Base-by-base conservation (phyloP, 768 basidiomycete genomes). In the Brasilioporus rufonigricans region DNA sequence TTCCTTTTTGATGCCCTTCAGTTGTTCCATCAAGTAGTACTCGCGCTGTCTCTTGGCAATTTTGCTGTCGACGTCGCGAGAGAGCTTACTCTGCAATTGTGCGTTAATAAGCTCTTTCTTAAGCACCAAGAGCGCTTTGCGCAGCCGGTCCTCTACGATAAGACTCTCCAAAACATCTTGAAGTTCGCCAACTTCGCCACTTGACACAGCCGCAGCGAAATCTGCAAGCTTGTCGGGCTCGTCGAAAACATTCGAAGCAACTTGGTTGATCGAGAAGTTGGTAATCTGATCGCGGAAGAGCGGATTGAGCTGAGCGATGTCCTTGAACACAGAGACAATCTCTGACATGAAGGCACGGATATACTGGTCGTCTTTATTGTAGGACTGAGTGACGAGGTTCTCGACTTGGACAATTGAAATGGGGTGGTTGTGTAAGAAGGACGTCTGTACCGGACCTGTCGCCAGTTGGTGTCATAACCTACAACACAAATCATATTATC, bases 81-180 rank as follows among this genome's bases (percentile, higher is more conserved):
- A 85, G 53, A 98, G 87, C 73, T 96, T 97, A 64, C 83, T 86
- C 72, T 97, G 96, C 47, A 98, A 74, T 67, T 98, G 93, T 0
- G 94, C 93, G 61, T 98, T 98, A 71, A 98, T 97, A 31, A 98
- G 80, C 69, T 98, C 97, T 73, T 98, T 98, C 80, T 98, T 98
- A 59, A 99, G 79, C 1, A 98, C 93, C 27, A 94, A 74, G 10
- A 98, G 76, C 0, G 94, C 89, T 72, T 94, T 94, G 58, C 90
- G 87, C 12, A 98, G 77, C 18, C 97, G 80, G 58, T 96, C 94
- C 50, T 93, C 91, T 19, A 98, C 87, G 3, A 81, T 80, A 23
- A 92, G 78, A 58, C 85, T 85, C 72, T 98, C 95, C 33, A 98
- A 77, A 1, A 98, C 94, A 58, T 91, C 92, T 70, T 98, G 97